A percentile compares a stretch with the other conserved stretches of the same genome.
Evolutionary conservation across 2,329 filamentous ascomycete genomes (phyloP).

Genomic region (Nigrograna mackinnonii): DNA sequence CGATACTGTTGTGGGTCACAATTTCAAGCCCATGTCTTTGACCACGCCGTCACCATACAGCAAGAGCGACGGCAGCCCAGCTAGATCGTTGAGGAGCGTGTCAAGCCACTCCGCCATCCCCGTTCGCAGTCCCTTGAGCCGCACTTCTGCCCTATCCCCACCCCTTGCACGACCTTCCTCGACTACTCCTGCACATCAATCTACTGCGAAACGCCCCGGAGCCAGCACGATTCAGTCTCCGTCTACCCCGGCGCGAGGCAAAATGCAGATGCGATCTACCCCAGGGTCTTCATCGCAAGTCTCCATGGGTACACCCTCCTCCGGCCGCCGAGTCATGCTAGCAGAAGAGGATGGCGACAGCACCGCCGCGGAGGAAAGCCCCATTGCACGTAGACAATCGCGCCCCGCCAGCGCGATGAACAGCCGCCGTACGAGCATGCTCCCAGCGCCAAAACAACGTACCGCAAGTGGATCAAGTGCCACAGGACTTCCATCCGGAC

Average conservation of each 20-base stretch:
- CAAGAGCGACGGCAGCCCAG: slow-evolving; percentile 18
- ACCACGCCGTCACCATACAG: slow-evolving; percentile 39
- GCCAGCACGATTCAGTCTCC: slow-evolving; percentile 35
- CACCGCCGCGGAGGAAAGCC: slow-evolving; percentile 30
- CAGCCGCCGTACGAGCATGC: slow-evolving; percentile 31
- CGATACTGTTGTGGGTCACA: slow-evolving; percentile 42
- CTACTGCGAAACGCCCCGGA: slow-evolving; percentile 23
- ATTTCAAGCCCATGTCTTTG: slow-evolving; percentile 38
- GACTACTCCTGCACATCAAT: slow-evolving; percentile 31
- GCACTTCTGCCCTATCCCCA: slow-evolving; percentile 27
- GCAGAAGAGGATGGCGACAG: slow-evolving; percentile 21
- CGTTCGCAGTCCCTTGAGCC: slow-evolving; percentile 37
- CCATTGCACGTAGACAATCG: slow-evolving; percentile 25
- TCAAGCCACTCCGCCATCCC: slow-evolving; percentile 39
- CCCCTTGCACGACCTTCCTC: slow-evolving; percentile 25
- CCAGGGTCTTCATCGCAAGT: slow-evolving; percentile 20
- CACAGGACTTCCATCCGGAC: slow-evolving; percentile 11
- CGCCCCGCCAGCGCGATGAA: slow-evolving; percentile 33
- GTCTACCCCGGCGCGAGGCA: slow-evolving; percentile 31
- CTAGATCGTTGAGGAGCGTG: slow-evolving; percentile 24
- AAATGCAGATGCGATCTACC: slow-evolving; percentile 18
- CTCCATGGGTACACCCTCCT: slow-evolving; percentile 21
- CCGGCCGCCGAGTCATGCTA: slow-evolving; percentile 24
- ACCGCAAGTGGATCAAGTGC: slow-evolving; percentile 23
- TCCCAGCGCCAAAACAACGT: slow-evolving; percentile 30